Base-by-base conservation (phyloP, 495 filamentous ascomycete species). In the Talaromyces proteolyticus region DNA sequence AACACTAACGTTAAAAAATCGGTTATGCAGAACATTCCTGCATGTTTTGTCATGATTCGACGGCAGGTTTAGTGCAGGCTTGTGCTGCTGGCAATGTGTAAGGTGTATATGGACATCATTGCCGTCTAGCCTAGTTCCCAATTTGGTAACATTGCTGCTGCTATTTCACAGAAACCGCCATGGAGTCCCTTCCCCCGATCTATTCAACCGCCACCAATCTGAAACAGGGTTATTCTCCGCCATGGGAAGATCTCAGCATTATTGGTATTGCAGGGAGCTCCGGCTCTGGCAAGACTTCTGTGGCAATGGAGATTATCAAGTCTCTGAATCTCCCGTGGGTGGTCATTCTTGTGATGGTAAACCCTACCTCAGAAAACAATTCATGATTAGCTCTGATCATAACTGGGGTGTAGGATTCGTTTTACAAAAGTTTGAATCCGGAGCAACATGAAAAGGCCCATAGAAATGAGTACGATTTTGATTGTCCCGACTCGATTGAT, bases 231-330 rank as follows among this genome's bases (percentile, higher is more conserved):
- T 98, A 98, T 65, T 86, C 83, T 36, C 93, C 93, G 29, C 93
- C 93, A 66, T 98, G 93, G 93, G 87, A 85, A 19, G 84, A 96
- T 64, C 76, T 90, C 47, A 90, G 84, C 66, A 96, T 98, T 58
- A 97, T 98, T 59, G 93, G 91, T 41, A 85, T 98, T 50, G 93
- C 94, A 39, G 93, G 93, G 11, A 93, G 88, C 62, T 96, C 91
- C 17, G 94, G 94, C 47, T 96, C 91, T 21, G 93, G 93, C 36
- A 98, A 98, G 73, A 96, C 91, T n/a, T 95, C 90, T 2, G 71
- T 98, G 46, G 91, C 94, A 19, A 81, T 91, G 53, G 90, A 91
- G 43, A 95, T 98, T 56, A 89, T 97, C 46, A 82, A 75, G 49
- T 86, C 87, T 51, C 67, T 98, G 56, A 95, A 91, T 68, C 72